Evolutionary conservation across 2,329 filamentous ascomycete species (phyloP), one percentile per base, ranked within the genome.

Genomic region (Trichoderma gracile): DNA sequence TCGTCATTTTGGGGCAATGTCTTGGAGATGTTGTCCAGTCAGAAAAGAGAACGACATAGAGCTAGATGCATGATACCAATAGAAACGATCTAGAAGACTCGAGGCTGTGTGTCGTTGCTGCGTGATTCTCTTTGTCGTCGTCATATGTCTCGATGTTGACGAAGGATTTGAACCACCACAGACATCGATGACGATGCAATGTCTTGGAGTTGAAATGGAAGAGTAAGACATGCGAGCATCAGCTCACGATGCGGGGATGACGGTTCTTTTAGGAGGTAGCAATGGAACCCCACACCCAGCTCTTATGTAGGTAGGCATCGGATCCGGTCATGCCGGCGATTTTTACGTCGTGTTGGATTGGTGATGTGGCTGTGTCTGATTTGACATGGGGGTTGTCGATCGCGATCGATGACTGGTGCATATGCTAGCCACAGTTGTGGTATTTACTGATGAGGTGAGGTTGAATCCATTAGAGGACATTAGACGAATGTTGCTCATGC

Each of bases 31-130:
- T 52, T 47, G 58, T 46, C 19, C 14, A 61, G 27, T n/a, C 17
- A 46, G 43, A 45, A 27, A 14, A 45, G 21, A 17, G 42, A 54
- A 21, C 19, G 40, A 53, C 45, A 45, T 40, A 61, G 49, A 53
- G 58, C 47, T 61, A 54, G 58, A 61, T 45, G 58, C 53, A 61
- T 46, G 25, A 61, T 61, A 61, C 58, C 40, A 61, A 61, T 61
- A 61, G 58, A 61, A 38, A 58, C n/a, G 27, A 49, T 19, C 43
- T 40, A 53, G 25, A 45, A 19, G 27, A 46, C 46, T n/a, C 19
- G 30, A 56, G 23, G 30, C 15, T 1, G 2, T 5, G 45, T 47
- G 12, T 3, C 14, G 7, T 38, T 38, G 33, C 30, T 4, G 33
- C 33, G 33, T 38, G 33, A 38, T 38, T 10, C 33, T 38, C 33